phyloP scores from a whole-genome alignment of 1,284 basidiomycete species.

The Cryptococcus amylolentus region DNA sequence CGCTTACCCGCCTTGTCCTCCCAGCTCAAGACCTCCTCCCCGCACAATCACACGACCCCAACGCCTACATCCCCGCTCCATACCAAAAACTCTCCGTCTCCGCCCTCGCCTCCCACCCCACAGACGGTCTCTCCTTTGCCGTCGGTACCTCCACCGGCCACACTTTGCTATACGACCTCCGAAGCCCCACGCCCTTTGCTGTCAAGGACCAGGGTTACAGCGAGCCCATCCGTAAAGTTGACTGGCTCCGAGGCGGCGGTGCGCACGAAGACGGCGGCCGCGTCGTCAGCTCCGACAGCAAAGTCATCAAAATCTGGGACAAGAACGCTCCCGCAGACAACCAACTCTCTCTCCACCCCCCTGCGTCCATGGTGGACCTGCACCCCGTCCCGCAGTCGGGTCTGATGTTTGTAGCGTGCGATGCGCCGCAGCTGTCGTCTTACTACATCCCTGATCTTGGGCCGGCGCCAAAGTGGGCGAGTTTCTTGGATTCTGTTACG shows the following conservation, averaged over 20 bases:
- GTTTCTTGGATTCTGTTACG: constrained; percentile 95
- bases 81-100: constrained; percentile 64
- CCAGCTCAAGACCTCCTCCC: constrained; percentile 63
- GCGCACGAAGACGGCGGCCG: constrained; percentile 71
- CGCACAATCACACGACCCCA: constrained; percentile 31
- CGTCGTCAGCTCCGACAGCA: constrained; percentile 84
- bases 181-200: constrained; percentile 76
- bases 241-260: constrained; percentile 89
- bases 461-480: constrained; percentile 93
- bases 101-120: constrained; percentile 69
- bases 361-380: constrained; percentile 80
- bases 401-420: constrained; percentile 82
- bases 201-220: constrained; percentile 98
- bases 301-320: constrained; percentile 95
- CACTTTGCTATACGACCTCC: constrained; percentile 89
- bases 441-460: constrained; percentile 95
- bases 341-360: constrained; percentile 87
- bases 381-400: constrained; percentile 83
- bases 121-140: constrained; percentile 88
- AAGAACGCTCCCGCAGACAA: constrained; percentile 75
- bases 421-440: constrained; percentile 84
- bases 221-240: constrained; percentile 77
- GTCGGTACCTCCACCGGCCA: constrained; percentile 93
- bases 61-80: constrained; percentile 31
- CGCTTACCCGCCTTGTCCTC: constrained; percentile 60